Evolutionary conservation across 164 flowering plant genomes (phyloP), one percentile per base, ranked within the genome.

Genomic region (Liquidambar formosana): DNA sequence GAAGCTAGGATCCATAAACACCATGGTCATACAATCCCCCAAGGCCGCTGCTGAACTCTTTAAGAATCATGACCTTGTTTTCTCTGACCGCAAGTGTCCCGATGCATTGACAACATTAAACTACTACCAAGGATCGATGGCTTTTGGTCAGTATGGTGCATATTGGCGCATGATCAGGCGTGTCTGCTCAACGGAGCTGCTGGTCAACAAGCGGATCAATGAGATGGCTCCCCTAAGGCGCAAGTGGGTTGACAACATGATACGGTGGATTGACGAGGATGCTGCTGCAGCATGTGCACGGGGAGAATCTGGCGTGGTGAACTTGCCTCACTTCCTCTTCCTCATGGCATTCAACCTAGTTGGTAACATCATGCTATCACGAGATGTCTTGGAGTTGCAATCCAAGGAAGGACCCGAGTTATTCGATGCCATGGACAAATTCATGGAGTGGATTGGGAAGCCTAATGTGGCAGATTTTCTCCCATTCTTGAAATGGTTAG

Each of bases 381-480:
- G 41, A 1, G 76, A 77, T 60, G 41, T 74, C 14, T 21, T 71
- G 27, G 67, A 63, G 26, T 56, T 71, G 0, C 6, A 71, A 8
- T 76, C 80, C 8, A 43, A 58, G 13, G 65, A 61, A 25, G 78
- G 69, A 11, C 18, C 25, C 13, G 71, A 76, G 47, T 68, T 79
- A 65, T 76, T 44, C 38, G 23, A 45, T 6, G 57, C 66, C 8
- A 62, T 63, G 46, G 21, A 63, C 22, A 49, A 19, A 18, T 0
- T 71, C 4, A 47, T 69, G 67, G 49, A 62, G 71, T 52, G 58
- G 73, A 38, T 66, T 8, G 76, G 63, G 19, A 27, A 21, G 60
- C 83, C 83, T 1, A 76, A 74, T 14, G 10, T 74, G 0, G 75
- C 78, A 0, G 81, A 78, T 49, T 74, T 74, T 57, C 59, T 78